A percentile compares a stretch with the other conserved stretches of the same genome.
These are phyloP conservation scores for Boletus bicolor DNA, from an alignment of 768 basidiomycete genomes.

Conservation along the genomic window DNA sequence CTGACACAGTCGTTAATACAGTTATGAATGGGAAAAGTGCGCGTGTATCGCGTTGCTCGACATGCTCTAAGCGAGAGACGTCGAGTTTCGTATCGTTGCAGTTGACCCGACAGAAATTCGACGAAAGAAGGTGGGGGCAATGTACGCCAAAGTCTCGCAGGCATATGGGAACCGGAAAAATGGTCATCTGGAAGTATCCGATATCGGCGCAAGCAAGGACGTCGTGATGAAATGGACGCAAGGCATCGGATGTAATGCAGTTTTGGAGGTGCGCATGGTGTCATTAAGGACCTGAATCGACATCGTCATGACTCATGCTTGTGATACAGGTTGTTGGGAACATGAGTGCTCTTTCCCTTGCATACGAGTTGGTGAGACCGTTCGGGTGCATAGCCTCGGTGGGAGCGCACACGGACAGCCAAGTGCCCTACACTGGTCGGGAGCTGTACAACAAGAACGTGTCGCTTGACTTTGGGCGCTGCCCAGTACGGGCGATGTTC, in stretches of 20 bases:
- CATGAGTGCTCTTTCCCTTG: conserved; percentile 55
- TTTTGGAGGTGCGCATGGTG: conserved; percentile 55
- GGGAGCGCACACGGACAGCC: conserved; percentile 59
- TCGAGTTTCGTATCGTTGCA: conserved; percentile 56
- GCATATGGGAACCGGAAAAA: conserved; percentile 26
- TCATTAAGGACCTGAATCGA: neutral
- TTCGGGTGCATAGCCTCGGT: conserved; percentile 77
- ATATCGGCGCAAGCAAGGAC: conserved; percentile 50
- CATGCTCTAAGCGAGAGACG: conserved; percentile 43
- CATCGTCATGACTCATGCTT: neutral
- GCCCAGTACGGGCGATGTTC: conserved; percentile 77
- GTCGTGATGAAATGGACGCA: conserved; percentile 51
- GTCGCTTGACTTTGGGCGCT: conserved; percentile 77
- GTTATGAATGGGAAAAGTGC: conserved; percentile 38
- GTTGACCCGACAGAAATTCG: conserved; percentile 59
- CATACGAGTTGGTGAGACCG: conserved; percentile 68
- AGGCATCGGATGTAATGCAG: conserved; percentile 56
- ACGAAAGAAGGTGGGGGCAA: conserved; percentile 55
- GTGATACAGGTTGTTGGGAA: conserved; percentile 63
- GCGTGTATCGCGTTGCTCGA: conserved; percentile 63
- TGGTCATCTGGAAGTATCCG: conserved; percentile 49
- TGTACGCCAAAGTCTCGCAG: conserved; percentile 51
- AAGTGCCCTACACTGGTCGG: conserved; percentile 52
- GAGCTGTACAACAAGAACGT: conserved; percentile 76
- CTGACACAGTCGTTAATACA: neutral